Evolutionary conservation across 306 rosid species (phyloP), one percentile per base, ranked within the genome.

Genomic region (Ormosia emarginata): DNA sequence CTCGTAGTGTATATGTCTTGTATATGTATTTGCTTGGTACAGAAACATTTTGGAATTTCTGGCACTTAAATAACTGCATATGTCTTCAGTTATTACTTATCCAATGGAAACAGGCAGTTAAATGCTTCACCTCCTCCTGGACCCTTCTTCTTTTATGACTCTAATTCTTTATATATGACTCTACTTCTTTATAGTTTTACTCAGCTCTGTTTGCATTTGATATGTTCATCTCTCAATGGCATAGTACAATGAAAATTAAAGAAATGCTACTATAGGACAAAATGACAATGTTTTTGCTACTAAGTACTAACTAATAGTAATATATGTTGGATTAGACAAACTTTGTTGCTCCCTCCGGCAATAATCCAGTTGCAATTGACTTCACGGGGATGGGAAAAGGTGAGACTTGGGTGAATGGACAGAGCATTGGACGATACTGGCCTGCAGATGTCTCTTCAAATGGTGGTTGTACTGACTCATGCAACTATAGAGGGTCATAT

Each of bases 371-470:
- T 77, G 97, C 97, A 40, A 50, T 95, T 77, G 97, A 95, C 90
- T 92, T 95, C 85, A 88, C 89, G 6, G 97, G 98, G 62, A 70
- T 93, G 95, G 99, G 98, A 47, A 95, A 95, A 81, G 99, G 99
- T 1, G 97, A 88, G 86, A 97, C 98, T n/a, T 95, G 99, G 99
- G 93, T 95, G 78, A 95, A 95, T 32, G 99, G 99, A 59, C 93
- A 95, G 64, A 93, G 99, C 90, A 95, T 95, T 17, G 99, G 98
- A 3, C 93, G 98, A 55, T 95, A 88, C 78, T 95, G 98, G 99
- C 99, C 98, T 2, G 77, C 89, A 37, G 78, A 80, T 80, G 58
- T 74, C 18, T 47, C 99, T 50, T 63, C 93, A 24, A 87, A 34
- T 7, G 41, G 70, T 8, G 91, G 93, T 43, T 95, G 99, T 78